Evolutionary conservation across 495 filamentous ascomycete species (phyloP), one percentile per base, ranked within the genome.

Genomic region (Oleoguttula mirabilis): DNA sequence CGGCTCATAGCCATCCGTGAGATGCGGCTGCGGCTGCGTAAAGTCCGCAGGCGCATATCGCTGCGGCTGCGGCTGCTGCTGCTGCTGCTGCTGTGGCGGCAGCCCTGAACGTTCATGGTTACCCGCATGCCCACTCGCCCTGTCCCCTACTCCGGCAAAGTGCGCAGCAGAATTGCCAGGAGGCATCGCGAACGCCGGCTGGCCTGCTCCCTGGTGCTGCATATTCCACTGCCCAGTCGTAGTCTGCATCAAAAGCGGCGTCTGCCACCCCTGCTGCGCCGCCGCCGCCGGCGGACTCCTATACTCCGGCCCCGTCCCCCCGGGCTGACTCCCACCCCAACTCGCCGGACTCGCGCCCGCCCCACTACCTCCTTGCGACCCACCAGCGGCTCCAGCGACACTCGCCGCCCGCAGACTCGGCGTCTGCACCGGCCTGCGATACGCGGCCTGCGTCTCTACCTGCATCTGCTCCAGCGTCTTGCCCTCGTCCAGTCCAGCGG

Each of bases 401-500:
- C 36, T 32, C 20, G 43, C 46, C 14, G 22, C 21, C 20, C 43
- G 5, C 34, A 52, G 15, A 41, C 44, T 52, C 12, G 49, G 39
- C 23, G 45, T 48, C 33, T 47, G 49, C 4, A 52, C 33, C 21
- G 49, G 49, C 24, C 44, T 4, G 17, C 49, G 16, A 41, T 52
- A 52, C n/a, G 19, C 25, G 5, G 32, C 20, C 32, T 52, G 49
- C 19, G 49, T 48, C 45, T 52, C 49, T 11, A 52, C 45, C 28
- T 52, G 49, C 34, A 52, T 47, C 34, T 43, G 37, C 36, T 52
- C 49, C 27, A 52, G 23, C 33, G 44, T 48, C 40, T 48, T 48
- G 14, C 49, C 49, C 16, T 43, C 32, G 5, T 47, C 39, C 38
- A 52, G 21, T 2, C 27, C 49, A 11, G 25, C 36, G 2, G 30